Conservation (phyloP, 805 yeast genomes). For the Tetrapisispora pingtungensis region DNA sequence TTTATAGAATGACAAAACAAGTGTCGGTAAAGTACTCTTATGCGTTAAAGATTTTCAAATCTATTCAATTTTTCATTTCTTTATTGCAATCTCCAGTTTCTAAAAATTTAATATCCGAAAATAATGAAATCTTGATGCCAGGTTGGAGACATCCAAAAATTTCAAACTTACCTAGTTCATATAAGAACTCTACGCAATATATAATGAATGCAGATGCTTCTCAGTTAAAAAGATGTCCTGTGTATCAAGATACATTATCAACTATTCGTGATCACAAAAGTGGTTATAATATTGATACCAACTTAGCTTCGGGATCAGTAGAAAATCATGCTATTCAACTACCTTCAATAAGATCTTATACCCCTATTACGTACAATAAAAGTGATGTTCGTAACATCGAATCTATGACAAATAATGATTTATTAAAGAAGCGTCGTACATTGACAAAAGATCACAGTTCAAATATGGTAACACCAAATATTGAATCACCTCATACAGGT, state of each 20-base stretch:
- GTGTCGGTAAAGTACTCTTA: constrained; percentile 52
- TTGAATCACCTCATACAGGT: background rate
- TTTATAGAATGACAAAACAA: constrained; percentile 33
- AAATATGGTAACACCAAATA: constrained; percentile 1
- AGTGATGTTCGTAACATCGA: constrained; percentile 21
- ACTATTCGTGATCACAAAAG: constrained; percentile 17
- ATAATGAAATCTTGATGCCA: background rate
- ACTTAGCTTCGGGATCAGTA: background rate
- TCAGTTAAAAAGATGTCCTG: constrained; percentile 29
- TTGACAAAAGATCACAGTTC: constrained; percentile 5
- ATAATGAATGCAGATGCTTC: constrained; percentile 26
- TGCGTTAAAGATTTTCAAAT: constrained; percentile 59
- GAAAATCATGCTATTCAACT: constrained; percentile 8
- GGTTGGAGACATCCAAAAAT: constrained; percentile 21
- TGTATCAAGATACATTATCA: constrained; percentile 30
- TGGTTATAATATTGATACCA: constrained; percentile 5
- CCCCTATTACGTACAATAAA: constrained; percentile 27
- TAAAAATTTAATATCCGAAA: background rate
- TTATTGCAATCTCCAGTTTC: constrained; percentile 16
- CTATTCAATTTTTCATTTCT: constrained; percentile 37
- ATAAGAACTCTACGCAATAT: constrained; percentile 27
- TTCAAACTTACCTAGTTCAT: constrained; percentile 20
- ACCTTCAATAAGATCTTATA: constrained; percentile 26
- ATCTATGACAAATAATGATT: constrained; percentile 11
- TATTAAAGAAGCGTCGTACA: constrained; percentile 16